A percentile compares a stretch with the other conserved stretches of the same genome.
Conservation (phyloP, 2,329 filamentous ascomycete species). For the Cordyceps farinosa region DNA sequence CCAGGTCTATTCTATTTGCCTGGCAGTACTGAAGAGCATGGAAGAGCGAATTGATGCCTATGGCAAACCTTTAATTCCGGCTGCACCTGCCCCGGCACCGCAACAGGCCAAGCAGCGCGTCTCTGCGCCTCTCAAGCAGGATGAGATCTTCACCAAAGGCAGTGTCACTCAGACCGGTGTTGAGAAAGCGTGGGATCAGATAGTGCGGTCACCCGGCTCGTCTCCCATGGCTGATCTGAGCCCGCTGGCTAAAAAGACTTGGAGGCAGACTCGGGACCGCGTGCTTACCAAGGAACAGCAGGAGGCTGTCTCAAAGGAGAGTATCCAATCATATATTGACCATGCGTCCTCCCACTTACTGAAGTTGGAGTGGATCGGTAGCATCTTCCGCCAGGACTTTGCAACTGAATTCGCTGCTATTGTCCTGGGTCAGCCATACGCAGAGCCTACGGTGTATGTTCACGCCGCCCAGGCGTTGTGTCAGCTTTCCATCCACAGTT, state of each 20-base stretch:
- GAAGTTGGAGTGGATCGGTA: slow-evolving; percentile 53
- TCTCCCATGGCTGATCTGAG: slow-evolving; percentile 47
- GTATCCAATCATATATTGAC: slow-evolving; percentile 46
- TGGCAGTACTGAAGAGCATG: slow-evolving; percentile 65
- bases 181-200: slow-evolving; percentile 43
- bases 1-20: slow-evolving; percentile 68
- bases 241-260: slow-evolving; percentile 49
- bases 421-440: slow-evolving; percentile 71
- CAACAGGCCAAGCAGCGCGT: slow-evolving; percentile 34
- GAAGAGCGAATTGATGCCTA: slow-evolving; percentile 63
- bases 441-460: slow-evolving; percentile 63
- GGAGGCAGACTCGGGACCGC: slow-evolving; percentile 45
- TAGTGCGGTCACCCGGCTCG: slow-evolving; percentile 45
- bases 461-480: slow-evolving; percentile 70
- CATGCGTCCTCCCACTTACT: slow-evolving; percentile 45
- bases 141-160: slow-evolving; percentile 42
- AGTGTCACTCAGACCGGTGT: slow-evolving; percentile 41
- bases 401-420: slow-evolving; percentile 60
- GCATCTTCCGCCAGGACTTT: slow-evolving; percentile 68
- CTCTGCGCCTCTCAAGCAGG: slow-evolving; percentile 41
- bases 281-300: slow-evolving; percentile 53
- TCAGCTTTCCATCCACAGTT: slow-evolving; percentile 65
- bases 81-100: slow-evolving; percentile 30
- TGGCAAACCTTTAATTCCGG: slow-evolving; percentile 41
- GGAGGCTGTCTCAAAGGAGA: slow-evolving; percentile 48